Base-by-base conservation (phyloP, 2,329 filamentous ascomycete genomes). In the Pseudogymnoascus sp. region DNA sequence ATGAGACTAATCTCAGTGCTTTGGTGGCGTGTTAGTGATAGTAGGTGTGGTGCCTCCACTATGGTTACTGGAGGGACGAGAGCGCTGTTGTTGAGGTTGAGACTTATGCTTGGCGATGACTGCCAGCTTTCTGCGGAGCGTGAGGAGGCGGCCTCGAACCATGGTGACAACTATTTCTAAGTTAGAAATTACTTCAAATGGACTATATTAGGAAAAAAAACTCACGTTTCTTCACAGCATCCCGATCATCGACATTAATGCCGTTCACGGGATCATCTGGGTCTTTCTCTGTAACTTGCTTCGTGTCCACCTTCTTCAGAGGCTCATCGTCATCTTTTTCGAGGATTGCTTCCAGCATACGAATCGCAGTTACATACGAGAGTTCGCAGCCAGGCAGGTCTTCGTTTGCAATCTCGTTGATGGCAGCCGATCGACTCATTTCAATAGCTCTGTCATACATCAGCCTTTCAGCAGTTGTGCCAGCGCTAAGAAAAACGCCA, bases 401-500 rank as follows among this genome's bases (percentile, higher is more conserved):
- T 65, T 94, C 90, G 62, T 93, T 92, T 1, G 94, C 91, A 59
- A 99, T 89, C 76, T 99, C 94, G 69, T 96, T 95, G 71, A 97
- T 94, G 6, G 94, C 94, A 6, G 94, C 93, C 3, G 90, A 86
- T 60, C 92, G 86, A 73, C 92, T 97, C 94, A 99, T 97, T 73
- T 99, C 94, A 21, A 97, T 79, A 0, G 94, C 94, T 55, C 94
- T 89, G 69, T 99, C 94, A 72, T 97, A 99, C 92, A 99, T 97
- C 52, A 99, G 80, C 75, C 92, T 96, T 77, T 97, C 94, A 0
- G 94, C 94, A 21, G 92, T 97, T 62, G 97, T 87, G 1, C 93
- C 94, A 1, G 90, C 86, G 12, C 90, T 96, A 27, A 99, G 81
- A 58, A 89, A 84, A 27, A 97, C 91, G 60, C 90, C 88, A 64